Conservation (phyloP, 2,329 filamentous ascomycete species). For the Aquanectria penicillioides region DNA sequence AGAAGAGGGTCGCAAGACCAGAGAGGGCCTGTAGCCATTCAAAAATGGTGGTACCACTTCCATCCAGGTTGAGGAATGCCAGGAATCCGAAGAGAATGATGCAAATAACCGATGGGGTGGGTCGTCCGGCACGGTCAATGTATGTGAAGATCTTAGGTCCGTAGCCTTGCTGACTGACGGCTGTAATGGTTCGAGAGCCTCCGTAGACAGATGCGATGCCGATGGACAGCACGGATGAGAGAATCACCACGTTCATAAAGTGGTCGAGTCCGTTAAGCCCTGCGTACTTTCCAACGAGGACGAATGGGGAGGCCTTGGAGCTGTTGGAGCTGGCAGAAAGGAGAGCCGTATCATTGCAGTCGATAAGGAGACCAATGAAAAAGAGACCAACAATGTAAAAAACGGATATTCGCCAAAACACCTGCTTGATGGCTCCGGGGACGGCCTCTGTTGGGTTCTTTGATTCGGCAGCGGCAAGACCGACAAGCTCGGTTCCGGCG, state of each 20-base stretch:
- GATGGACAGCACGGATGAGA: slow-evolving; percentile 62
- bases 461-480: slow-evolving; percentile 49
- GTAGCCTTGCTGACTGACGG: slow-evolving; percentile 62
- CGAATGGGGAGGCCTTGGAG: slow-evolving; percentile 55
- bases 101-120: slow-evolving; percentile 53
- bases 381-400: slow-evolving; percentile 57
- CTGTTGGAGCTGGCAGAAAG: slow-evolving; percentile 38
- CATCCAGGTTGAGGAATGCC: slow-evolving; percentile 54
- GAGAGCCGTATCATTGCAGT: slow-evolving; percentile 52
- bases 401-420: slow-evolving; percentile 59
- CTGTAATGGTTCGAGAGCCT: slow-evolving; percentile 62
- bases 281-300: slow-evolving; percentile 58
- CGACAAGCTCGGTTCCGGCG: slow-evolving; percentile 19
- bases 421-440: slow-evolving; percentile 81
- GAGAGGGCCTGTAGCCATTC: slow-evolving; percentile 71
- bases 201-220: slow-evolving; percentile 63
- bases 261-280: slow-evolving; percentile 56
- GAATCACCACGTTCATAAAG: slow-evolving; percentile 62
- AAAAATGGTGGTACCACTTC: slow-evolving; percentile 62
- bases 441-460: slow-evolving; percentile 75
- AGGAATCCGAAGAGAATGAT: slow-evolving; percentile 57
- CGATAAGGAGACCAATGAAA: slow-evolving; percentile 56
- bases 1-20: slow-evolving; percentile 68
- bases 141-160: slow-evolving; percentile 62
- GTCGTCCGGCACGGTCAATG: slow-evolving; percentile 61